A percentile compares a stretch with the other conserved stretches of the same genome.
Conservation (phyloP, 2,329 filamentous ascomycete genomes). For the Phaeosphaeria sp. region DNA sequence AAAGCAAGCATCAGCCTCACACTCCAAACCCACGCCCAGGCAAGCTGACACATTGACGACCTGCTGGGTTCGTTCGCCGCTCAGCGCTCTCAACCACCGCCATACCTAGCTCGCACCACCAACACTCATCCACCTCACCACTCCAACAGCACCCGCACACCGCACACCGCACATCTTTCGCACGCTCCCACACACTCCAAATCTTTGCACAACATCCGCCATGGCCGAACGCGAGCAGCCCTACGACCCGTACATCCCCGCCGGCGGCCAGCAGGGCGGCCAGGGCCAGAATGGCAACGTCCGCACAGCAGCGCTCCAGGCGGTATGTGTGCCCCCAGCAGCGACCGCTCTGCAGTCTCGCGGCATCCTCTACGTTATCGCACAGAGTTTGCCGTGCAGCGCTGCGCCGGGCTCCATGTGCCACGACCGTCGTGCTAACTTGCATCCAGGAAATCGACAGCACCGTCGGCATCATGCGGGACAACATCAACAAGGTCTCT, state of each 20-base stretch:
- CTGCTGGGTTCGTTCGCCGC: conserved; percentile 19
- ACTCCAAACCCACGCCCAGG: conserved; percentile 43
- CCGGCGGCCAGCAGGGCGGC: conserved; percentile 62
- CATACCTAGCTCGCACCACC: conserved; percentile 6
- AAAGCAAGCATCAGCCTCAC: conserved; percentile 37
- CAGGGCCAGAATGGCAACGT: conserved; percentile 62
- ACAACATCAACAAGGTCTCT: conserved; percentile 97
- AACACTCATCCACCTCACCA: conserved; percentile 16
- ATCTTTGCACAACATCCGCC: conserved; percentile 28
- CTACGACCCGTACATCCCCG: conserved; percentile 90
- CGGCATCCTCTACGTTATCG: background rate
- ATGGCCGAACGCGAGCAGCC: conserved; percentile 69
- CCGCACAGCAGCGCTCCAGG: conserved; percentile 78
- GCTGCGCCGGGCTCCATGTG: background rate
- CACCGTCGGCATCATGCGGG: conserved; percentile 91
- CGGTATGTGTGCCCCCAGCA: conserved; percentile 61
- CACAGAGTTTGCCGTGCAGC: background rate
- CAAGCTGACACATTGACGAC: conserved; percentile 28
- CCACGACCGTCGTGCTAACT: conserved; percentile 10
- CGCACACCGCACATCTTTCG: conserved; percentile 22
- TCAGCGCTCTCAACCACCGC: background rate
- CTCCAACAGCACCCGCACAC: conserved; percentile 18
- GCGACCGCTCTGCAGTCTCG: background rate
- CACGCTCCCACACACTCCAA: conserved; percentile 13
- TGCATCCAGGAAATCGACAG: conserved; percentile 87